A percentile compares a stretch with the other conserved stretches of the same genome.
Evolutionary conservation across 1,139 yeast genomes (phyloP).

Genomic region (Pneumocystis murina): DNA sequence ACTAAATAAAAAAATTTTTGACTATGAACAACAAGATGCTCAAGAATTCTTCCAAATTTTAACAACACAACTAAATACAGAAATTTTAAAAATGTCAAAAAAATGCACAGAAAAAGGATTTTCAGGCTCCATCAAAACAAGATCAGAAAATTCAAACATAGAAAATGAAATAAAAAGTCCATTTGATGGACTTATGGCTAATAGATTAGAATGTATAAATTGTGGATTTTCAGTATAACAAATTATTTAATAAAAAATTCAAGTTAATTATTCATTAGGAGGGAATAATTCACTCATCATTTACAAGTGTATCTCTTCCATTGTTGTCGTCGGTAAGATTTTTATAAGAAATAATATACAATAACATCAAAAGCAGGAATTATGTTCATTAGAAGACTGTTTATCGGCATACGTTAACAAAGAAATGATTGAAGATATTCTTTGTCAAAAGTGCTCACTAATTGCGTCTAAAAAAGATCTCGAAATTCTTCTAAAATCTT

Average conservation of each 20-base stretch:
- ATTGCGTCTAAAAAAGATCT: not conserved
- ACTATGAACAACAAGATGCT: not conserved
- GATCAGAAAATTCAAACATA: not conserved
- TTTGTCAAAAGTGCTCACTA: not conserved
- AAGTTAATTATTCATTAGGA: not conserved
- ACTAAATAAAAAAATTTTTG: not conserved
- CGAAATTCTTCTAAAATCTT: not conserved
- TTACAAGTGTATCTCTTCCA: not conserved
- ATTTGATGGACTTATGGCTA: not conserved
- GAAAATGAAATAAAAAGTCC: not conserved
- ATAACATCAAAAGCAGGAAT: not conserved
- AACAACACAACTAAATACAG: not conserved
- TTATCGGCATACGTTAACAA: not conserved
- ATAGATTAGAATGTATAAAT: not conserved
- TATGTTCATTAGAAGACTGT: not conserved
- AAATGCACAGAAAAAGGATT: not conserved
- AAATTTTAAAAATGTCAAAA: not conserved
- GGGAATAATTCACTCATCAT: not conserved
- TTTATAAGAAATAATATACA: not conserved
- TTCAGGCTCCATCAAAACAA: not conserved
- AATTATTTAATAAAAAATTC: not conserved
- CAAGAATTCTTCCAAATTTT: not conserved
- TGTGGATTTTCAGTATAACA: not conserved
- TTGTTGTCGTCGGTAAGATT: not conserved
- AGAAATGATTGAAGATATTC: not conserved